Percentiles rank a stretch among this genome's conserved stretches.
These are phyloP conservation scores for Colletotrichum aenigma DNA, from an alignment of 2,329 filamentous ascomycete genomes.

Conservation along the genomic window DNA sequence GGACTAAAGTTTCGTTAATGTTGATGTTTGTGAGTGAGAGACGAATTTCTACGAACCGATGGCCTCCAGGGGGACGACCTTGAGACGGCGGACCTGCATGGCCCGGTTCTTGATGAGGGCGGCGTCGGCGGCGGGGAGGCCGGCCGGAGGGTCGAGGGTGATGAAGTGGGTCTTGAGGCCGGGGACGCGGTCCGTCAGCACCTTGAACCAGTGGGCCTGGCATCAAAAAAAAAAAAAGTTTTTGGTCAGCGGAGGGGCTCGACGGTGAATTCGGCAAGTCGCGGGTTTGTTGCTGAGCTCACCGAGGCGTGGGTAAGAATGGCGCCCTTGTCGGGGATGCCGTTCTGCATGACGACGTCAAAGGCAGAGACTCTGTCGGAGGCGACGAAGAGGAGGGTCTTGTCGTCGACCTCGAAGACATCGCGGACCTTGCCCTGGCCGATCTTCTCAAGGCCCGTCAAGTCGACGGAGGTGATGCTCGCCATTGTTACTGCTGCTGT, in stretches of 20 bases:
- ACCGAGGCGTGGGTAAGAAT: slow-evolving; percentile 48
- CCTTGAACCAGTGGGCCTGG: slow-evolving; percentile 57
- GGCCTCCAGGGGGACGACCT: slow-evolving; percentile 79
- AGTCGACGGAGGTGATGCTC: slow-evolving; percentile 16
- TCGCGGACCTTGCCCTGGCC: slow-evolving; percentile 75
- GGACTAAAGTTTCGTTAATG: slow-evolving; percentile 49
- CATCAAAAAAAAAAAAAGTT: background rate
- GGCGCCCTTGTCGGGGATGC: slow-evolving; percentile 57
- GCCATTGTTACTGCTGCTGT: background rate
- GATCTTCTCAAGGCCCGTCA: slow-evolving; percentile 23
- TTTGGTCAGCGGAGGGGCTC: background rate
- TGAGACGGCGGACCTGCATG: slow-evolving; percentile 78
- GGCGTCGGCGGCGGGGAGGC: slow-evolving; percentile 45
- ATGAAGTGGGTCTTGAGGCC: slow-evolving; percentile 58
- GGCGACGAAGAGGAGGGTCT: slow-evolving; percentile 80
- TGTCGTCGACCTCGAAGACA: slow-evolving; percentile 73
- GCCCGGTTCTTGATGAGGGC: slow-evolving; percentile 65
- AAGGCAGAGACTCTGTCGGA: slow-evolving; percentile 94
- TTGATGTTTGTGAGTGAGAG: slow-evolving; percentile 13
- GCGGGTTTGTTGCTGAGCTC: background rate
- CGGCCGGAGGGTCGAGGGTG: slow-evolving; percentile 43
- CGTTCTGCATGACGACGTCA: slow-evolving; percentile 86
- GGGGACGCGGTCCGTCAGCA: slow-evolving; percentile 49
- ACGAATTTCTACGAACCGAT: slow-evolving; percentile 47
- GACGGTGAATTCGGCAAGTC: background rate